phyloP scores from a whole-genome alignment of 139 green algal species.

The Chlorella sp. region DNA sequence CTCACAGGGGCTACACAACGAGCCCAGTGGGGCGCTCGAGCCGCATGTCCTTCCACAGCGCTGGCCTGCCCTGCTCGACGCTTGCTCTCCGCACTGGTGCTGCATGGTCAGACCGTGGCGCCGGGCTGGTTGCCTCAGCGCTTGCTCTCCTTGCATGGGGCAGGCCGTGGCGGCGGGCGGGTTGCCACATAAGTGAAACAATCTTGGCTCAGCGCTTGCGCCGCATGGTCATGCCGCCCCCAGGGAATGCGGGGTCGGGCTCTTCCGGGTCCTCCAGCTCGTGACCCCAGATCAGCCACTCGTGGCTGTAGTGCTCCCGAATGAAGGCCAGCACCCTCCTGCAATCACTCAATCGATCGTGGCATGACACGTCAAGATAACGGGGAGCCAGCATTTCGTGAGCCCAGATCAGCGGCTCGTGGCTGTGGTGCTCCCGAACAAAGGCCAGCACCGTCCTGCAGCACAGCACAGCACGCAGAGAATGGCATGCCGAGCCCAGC shows the following conservation, averaged over 20 bases:
- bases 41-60: too few species aligned
- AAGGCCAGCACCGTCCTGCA: neutral
- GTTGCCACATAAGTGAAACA: too few species aligned
- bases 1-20: too few species aligned
- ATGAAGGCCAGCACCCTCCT: conserved; percentile 10
- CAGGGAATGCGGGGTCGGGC: neutral
- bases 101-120: too few species aligned
- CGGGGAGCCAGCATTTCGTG: neutral
- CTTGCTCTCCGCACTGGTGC: too few species aligned
- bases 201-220: neutral
- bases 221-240: conserved; percentile 11
- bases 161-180: too few species aligned
- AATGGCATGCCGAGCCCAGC: neutral
- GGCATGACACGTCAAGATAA: too few species aligned
- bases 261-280: neutral
- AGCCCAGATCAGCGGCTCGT: neutral
- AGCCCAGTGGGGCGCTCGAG: too few species aligned
- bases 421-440: neutral
- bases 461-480: neutral
- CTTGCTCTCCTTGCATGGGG: too few species aligned
- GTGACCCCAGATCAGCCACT: conserved; percentile 1
- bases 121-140: too few species aligned
- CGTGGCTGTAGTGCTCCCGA: neutral
- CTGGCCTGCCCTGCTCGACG: too few species aligned
- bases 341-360: neutral